Conservation (phyloP, 768 basidiomycete genomes). For the Heimioporus sp. region DNA sequence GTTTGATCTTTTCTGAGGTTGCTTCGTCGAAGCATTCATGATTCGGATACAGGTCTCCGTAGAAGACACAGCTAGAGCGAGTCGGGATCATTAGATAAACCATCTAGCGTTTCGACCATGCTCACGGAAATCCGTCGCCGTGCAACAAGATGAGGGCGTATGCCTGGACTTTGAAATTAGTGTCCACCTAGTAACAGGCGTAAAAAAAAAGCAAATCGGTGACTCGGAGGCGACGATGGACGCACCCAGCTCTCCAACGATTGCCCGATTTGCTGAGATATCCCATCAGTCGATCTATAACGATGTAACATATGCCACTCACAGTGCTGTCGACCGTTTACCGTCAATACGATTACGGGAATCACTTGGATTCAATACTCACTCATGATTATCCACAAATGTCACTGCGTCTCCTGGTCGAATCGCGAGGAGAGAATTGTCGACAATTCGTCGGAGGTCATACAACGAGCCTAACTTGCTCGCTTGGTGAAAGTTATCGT, state of each 20-base stretch:
- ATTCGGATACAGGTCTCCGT: conserved; percentile 79
- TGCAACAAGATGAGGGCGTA: conserved; percentile 79
- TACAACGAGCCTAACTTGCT: conserved; percentile 64
- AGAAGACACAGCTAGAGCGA: conserved; percentile 72
- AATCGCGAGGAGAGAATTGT: conserved; percentile 62
- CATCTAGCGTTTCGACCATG: not conserved
- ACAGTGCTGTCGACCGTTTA: conserved; percentile 53
- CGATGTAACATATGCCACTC: conserved; percentile 27
- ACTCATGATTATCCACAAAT: conserved; percentile 92
- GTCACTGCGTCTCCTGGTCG: conserved; percentile 84
- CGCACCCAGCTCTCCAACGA: conserved; percentile 81
- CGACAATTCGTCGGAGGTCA: conserved; percentile 74
- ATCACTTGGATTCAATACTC: conserved; percentile 24
- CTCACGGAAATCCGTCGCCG: conserved; percentile 71
- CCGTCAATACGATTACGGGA: not conserved
- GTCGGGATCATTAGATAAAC: not conserved
- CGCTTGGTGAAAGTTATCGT: conserved; percentile 78
- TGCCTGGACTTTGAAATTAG: conserved; percentile 75
- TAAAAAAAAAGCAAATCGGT: not conserved
- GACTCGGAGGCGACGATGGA: not conserved
- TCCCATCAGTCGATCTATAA: not conserved
- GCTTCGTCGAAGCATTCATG: conserved; percentile 58
- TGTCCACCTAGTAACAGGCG: conserved; percentile 50
- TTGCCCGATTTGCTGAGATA: conserved; percentile 60
- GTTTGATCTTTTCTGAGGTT: conserved; percentile 48